Base-by-base conservation (phyloP, 495 filamentous ascomycete genomes). In the Diplogelasinospora grovesii region DNA sequence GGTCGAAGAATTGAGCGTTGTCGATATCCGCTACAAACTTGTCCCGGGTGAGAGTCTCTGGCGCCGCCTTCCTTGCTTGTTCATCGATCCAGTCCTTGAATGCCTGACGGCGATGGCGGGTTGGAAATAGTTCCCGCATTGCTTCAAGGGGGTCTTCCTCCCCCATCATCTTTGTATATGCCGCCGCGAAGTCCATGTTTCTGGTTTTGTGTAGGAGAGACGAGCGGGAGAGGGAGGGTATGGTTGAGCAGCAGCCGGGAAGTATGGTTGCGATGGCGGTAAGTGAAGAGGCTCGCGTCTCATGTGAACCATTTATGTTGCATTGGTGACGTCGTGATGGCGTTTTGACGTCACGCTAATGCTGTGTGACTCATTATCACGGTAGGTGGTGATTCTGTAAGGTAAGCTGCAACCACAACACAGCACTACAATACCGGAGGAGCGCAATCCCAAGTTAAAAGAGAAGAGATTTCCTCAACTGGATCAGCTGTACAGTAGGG, bases 11-110 rank as follows among this genome's bases (percentile, higher is more conserved):
- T 28, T 28, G 26, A 28, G 26, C 26, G 3, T 28, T 28, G 26
- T 28, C 26, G 26, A 28, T 28, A 28, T 28, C 26, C 26, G 26
- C 26, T 28, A 28, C 14, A 28, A 28, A 28, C 26, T 28, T 28
- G 26, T 28, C 26, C 26, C 26, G 26, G 10, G 26, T 28, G 26
- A 28, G 26, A 28, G 26, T 9, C 26, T 28, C 3, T 28, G 26
- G 26, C 26, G 26, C 14, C 14, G 2, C 26, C 26, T 28, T 28
- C 14, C 26, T 28, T 2, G 14, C 14, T 28, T 28, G 10, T 28
- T 28, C 26, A 28, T 9, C 26, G 14, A 13, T 13, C 26, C 26
- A 28, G 26, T 28, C 26, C 26, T 28, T 28, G 26, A 28, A 28
- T 28, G 26, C 26, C 26, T 28, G 26, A 28, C 26, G 26, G 26